Percentiles rank a stretch among this genome's conserved stretches.
Evolutionary conservation across 768 basidiomycete genomes (phyloP).

Genomic region (Tulasnella sp.): DNA sequence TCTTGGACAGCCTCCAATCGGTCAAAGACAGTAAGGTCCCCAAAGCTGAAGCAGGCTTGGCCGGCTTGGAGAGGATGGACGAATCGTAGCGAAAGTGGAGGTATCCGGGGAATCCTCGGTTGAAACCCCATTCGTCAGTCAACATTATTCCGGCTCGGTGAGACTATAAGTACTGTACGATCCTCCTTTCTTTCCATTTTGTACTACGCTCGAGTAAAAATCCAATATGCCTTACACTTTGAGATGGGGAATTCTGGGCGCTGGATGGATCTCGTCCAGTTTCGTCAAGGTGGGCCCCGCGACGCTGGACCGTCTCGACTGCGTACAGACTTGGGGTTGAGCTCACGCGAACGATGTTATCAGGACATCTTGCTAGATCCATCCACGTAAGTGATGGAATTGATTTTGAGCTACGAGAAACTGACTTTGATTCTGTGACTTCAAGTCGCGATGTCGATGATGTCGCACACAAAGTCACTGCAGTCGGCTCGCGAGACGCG

Average conservation of each 20-base stretch:
- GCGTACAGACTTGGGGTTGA: not conserved
- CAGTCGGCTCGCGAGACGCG: slow-evolving; percentile 71
- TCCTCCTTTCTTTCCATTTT: not conserved
- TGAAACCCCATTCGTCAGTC: not conserved
- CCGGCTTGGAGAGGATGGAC: slow-evolving; percentile 25
- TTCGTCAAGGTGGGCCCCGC: slow-evolving; percentile 60
- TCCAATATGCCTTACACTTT: slow-evolving; percentile 12
- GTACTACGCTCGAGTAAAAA: not conserved
- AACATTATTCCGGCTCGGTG: slow-evolving; percentile 1
- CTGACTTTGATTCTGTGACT: slow-evolving; percentile 4
- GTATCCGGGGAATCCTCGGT: slow-evolving; percentile 4
- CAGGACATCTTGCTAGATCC: slow-evolving; percentile 78
- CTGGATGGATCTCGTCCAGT: slow-evolving; percentile 62
- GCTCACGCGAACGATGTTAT: not conserved
- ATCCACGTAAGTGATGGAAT: slow-evolving; percentile 49
- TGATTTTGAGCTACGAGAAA: not conserved
- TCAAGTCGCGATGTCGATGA: slow-evolving; percentile 62
- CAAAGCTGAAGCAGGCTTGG: slow-evolving; percentile 14
- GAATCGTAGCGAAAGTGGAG: slow-evolving; percentile 2
- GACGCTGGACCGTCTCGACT: not conserved
- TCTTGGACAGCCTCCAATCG: slow-evolving; percentile 62
- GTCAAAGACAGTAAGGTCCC: slow-evolving; percentile 15
- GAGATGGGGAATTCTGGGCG: slow-evolving; percentile 82
- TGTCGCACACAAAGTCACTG: slow-evolving; percentile 56
- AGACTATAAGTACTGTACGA: slow-evolving; percentile 5